Evolutionary conservation across 2,329 filamentous ascomycete species (phyloP).

Genomic region (Xylariaceae sp.): DNA sequence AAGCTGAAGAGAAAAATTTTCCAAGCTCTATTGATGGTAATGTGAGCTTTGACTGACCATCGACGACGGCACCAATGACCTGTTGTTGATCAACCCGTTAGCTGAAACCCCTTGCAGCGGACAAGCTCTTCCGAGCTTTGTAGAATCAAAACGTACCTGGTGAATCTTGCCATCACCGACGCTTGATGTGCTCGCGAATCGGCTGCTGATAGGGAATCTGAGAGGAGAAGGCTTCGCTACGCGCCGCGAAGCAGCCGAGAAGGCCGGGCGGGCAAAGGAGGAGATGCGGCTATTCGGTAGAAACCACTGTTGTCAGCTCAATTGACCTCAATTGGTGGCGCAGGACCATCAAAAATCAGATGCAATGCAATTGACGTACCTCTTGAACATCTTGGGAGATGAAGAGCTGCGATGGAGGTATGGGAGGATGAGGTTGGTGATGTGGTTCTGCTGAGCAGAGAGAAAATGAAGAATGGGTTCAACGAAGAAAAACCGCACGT

Average conservation of each 20-base stretch:
- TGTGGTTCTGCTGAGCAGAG: conserved; percentile 32
- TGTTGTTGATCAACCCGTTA: conserved; percentile 54
- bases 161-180: conserved; percentile 64
- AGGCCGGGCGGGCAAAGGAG: conserved; percentile 56
- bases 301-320: conserved; percentile 39
- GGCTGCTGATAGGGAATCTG: conserved; percentile 51
- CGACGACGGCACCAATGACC: conserved; percentile 98
- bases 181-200: conserved; percentile 55
- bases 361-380: conserved; percentile 50
- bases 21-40: conserved; percentile 5
- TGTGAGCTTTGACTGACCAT: conserved; percentile 63
- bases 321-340: conserved; percentile 46
- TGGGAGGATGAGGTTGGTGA: conserved; percentile 53
- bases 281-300: conserved; percentile 56
- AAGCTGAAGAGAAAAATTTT: conserved; percentile 2
- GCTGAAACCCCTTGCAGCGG: conserved; percentile 13
- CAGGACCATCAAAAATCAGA: conserved; percentile 20
- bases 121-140: conserved; percentile 12
- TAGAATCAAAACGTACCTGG: conserved; percentile 46
- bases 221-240: conserved; percentile 53
- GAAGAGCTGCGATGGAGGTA: conserved; percentile 59
- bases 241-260: conserved; percentile 54
- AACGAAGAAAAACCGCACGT: conserved; percentile 21
- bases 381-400: conserved; percentile 80
- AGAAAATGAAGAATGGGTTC: conserved; percentile 19